These are phyloP conservation scores for Tubosaeta sp. DNA, from an alignment of 768 basidiomycete species.

Conservation along the genomic window DNA sequence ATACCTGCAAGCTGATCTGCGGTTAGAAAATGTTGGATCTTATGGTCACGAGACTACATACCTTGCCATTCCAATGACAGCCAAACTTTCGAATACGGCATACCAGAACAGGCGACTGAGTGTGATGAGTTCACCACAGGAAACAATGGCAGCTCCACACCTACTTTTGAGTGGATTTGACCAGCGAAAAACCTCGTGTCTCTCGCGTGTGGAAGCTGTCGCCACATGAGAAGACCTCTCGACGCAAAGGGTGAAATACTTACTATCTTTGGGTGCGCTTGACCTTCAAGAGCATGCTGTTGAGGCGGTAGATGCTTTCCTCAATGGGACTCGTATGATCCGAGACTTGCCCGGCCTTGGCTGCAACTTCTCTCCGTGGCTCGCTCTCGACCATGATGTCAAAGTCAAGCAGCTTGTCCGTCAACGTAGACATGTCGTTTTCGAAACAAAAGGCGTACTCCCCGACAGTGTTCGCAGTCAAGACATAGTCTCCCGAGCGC, in stretches of 20 bases:
- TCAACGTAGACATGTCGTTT: conserved; percentile 93
- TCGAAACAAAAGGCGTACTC: conserved; percentile 97
- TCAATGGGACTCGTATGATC: conserved; percentile 93
- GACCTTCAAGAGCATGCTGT: conserved; percentile 81
- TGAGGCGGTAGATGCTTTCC: conserved; percentile 92
- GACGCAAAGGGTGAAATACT: conserved; percentile 29
- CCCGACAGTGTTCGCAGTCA: conserved; percentile 88
- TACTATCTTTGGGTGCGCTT: conserved; percentile 94
- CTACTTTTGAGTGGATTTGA: conserved; percentile 85
- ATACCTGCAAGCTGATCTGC: conserved; percentile 71
- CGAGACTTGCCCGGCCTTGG: conserved; percentile 80
- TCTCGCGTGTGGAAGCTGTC: conserved; percentile 90
- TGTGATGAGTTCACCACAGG: neutral
- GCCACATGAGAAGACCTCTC: conserved; percentile 1
- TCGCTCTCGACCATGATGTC: conserved; percentile 99
- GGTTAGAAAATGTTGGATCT: conserved; percentile 8
- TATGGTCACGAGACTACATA: conserved; percentile 38
- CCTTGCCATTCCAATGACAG: conserved; percentile 83
- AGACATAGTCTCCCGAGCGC: conserved; percentile 93
- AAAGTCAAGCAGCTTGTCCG: conserved; percentile 92
- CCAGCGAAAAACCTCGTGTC: conserved; percentile 89
- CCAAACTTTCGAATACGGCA: conserved; percentile 73
- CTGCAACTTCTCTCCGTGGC: conserved; percentile 84
- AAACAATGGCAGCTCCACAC: conserved; percentile 4
- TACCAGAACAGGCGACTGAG: conserved; percentile 91